A percentile compares a stretch with the other conserved stretches of the same genome.
These are phyloP conservation scores for Oryza nivara DNA, from an alignment of 176 grass and related monocot species.

Conservation along the genomic window DNA sequence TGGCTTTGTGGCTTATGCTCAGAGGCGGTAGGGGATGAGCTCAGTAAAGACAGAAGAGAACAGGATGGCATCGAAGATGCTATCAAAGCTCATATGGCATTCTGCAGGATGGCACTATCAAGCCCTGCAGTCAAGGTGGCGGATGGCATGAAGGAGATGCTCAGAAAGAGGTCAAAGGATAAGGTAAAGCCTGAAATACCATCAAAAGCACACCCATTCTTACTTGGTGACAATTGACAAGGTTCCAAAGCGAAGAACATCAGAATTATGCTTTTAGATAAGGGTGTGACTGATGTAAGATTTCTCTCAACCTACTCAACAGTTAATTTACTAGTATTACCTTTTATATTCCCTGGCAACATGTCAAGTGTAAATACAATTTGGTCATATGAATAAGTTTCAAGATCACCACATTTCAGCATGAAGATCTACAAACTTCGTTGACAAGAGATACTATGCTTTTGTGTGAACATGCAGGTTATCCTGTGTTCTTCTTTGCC, in stretches of 20 bases:
- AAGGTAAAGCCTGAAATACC: slow-evolving; percentile 20
- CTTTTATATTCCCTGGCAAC: slow-evolving; percentile 22
- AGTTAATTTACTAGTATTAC: slow-evolving; percentile 1
- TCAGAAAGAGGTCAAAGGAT: slow-evolving; percentile 50
- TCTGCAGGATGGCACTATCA: slow-evolving; percentile 57
- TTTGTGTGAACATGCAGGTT: neutral
- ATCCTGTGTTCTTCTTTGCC: neutral
- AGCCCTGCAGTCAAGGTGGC: slow-evolving; percentile 58
- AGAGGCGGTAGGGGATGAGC: slow-evolving; percentile 54
- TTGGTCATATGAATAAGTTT: slow-evolving; percentile 19
- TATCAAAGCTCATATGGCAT: slow-evolving; percentile 55
- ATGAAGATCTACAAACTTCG: neutral
- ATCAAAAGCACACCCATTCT: slow-evolving; percentile 20
- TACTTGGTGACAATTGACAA: slow-evolving; percentile 46
- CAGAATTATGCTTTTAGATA: slow-evolving; percentile 15
- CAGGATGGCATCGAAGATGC: slow-evolving; percentile 48
- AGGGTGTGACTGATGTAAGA: slow-evolving; percentile 15
- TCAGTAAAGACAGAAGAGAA: slow-evolving; percentile 24
- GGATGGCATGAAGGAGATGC: slow-evolving; percentile 76
- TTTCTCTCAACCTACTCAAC: slow-evolving; percentile 13
- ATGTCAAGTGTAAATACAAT: slow-evolving; percentile 53
- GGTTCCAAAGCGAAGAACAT: slow-evolving; percentile 7
- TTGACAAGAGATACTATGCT: neutral
- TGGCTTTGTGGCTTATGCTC: slow-evolving; percentile 77
- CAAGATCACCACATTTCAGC: neutral